Evolutionary conservation across 768 basidiomycete genomes (phyloP).

Genomic region (Pleurotus sapidus): DNA sequence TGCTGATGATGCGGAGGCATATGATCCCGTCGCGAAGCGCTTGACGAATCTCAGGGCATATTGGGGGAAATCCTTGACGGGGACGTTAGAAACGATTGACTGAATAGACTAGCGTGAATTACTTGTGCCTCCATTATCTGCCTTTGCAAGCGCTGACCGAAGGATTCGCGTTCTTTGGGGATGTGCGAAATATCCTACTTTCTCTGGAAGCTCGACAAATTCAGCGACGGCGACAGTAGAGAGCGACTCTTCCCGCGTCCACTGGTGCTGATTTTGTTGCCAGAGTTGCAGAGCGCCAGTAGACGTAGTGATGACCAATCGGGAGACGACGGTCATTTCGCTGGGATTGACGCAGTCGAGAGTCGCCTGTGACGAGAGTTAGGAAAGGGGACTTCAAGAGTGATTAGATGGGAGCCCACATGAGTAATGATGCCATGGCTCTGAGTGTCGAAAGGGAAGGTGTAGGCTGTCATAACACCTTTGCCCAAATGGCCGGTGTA

Average conservation of each 20-base stretch:
- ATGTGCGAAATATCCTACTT: slow-evolving; percentile 25
- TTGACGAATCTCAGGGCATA: slow-evolving; percentile 64
- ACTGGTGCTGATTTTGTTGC: slow-evolving; percentile 56
- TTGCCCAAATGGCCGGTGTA: slow-evolving; percentile 48
- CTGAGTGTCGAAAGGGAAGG: slow-evolving; percentile 63
- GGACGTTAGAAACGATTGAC: too few species aligned
- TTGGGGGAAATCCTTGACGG: slow-evolving; percentile 59
- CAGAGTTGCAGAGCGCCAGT: slow-evolving; percentile 78
- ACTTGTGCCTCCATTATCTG: slow-evolving; percentile 65
- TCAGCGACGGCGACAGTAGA: slow-evolving; percentile 59
- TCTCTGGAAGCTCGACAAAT: slow-evolving; percentile 78
- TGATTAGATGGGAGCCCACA: slow-evolving; percentile 35
- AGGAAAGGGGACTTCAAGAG: neutral
- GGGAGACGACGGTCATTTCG: slow-evolving; percentile 31
- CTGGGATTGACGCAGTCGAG: slow-evolving; percentile 46
- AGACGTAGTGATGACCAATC: slow-evolving; percentile 61
- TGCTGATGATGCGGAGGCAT: slow-evolving; percentile 45
- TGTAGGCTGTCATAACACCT: slow-evolving; percentile 47
- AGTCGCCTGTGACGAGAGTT: slow-evolving; percentile 36
- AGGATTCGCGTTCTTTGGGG: slow-evolving; percentile 46
- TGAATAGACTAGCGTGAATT: neutral
- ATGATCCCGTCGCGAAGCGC: slow-evolving; percentile 71
- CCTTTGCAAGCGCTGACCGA: slow-evolving; percentile 46
- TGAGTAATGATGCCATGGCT: slow-evolving; percentile 67
- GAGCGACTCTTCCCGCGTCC: slow-evolving; percentile 83